phyloP scores from a whole-genome alignment of 83 land plant species.

The Picea abies region DNA sequence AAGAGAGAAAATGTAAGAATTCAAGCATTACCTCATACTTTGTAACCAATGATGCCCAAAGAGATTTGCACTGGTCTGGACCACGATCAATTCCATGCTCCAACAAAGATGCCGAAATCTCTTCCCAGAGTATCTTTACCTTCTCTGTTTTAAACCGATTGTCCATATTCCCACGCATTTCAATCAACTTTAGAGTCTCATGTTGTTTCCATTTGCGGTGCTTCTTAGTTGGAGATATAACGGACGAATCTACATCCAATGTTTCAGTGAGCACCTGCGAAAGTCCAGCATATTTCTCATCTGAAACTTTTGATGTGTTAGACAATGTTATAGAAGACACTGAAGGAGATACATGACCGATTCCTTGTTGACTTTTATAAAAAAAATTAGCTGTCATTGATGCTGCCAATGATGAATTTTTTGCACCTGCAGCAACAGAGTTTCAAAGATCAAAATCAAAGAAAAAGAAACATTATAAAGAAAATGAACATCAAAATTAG shows the following conservation, averaged over 20 bases:
- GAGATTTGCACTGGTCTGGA: conserved; percentile 87
- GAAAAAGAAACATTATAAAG: not conserved
- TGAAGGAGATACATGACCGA: not conserved
- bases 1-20: conserved; percentile 10
- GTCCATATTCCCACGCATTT: conserved; percentile 67
- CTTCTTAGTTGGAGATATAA: conserved; percentile 40
- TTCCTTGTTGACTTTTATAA: not conserved
- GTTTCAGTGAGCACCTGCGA: not conserved
- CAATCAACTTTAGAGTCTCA: conserved; percentile 69
- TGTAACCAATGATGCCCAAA: conserved; percentile 83
- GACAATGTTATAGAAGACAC: conserved; percentile 10
- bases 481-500: not conserved
- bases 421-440: not conserved
- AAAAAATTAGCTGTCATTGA: too few species aligned
- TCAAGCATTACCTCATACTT: conserved; percentile 73
- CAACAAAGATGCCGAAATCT: conserved; percentile 52
- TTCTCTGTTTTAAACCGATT: conserved; percentile 50
- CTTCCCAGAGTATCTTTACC: conserved; percentile 78
- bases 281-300: not conserved
- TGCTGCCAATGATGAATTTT: not conserved
- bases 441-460: not conserved
- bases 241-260: conserved; percentile 11
- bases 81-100: conserved; percentile 57
- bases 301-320: conserved; percentile 20
- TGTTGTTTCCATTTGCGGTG: conserved; percentile 78